Conservation (phyloP, 176 grass and related monocot species). For the Aegilops umbellulata region DNA sequence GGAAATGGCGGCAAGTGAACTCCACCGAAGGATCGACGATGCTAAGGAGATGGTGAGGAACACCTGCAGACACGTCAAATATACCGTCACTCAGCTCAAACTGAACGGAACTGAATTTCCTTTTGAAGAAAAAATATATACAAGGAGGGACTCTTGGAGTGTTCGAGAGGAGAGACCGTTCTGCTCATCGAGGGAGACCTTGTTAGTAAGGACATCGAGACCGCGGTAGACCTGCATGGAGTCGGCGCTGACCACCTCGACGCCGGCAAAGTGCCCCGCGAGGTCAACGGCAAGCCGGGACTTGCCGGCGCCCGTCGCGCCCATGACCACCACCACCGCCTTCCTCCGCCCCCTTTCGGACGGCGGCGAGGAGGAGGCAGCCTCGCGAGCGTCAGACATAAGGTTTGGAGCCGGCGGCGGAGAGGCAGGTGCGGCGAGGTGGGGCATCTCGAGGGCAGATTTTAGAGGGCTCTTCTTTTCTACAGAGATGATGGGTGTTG, state of each 20-base stretch:
- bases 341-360: constrained; percentile 23
- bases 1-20: constrained; percentile 84
- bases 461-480: not conserved
- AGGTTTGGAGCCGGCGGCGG: not conserved
- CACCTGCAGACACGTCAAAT: constrained; percentile 41
- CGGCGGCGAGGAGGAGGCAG: not conserved
- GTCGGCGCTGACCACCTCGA: constrained; percentile 85
- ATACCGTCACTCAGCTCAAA: not conserved
- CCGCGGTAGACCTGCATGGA: constrained; percentile 93
- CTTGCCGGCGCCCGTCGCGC: constrained; percentile 87
- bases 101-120: not conserved
- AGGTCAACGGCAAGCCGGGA: constrained; percentile 88
- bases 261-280: constrained; percentile 54
- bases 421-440: not conserved
- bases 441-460: constrained; percentile 29
- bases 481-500: too few species aligned
- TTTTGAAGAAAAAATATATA: not conserved
- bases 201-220: constrained; percentile 91
- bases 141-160: not conserved
- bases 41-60: constrained; percentile 82
- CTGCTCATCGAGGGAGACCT: constrained; percentile 64
- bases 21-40: constrained; percentile 65
- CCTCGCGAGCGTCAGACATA: constrained; percentile 12
- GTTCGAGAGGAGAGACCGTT: constrained; percentile 44
- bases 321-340: constrained; percentile 87